Evolutionary conservation across 2,329 filamentous ascomycete genomes (phyloP), one percentile per base, ranked within the genome.

Genomic region (Blastomyces gilchristii): DNA sequence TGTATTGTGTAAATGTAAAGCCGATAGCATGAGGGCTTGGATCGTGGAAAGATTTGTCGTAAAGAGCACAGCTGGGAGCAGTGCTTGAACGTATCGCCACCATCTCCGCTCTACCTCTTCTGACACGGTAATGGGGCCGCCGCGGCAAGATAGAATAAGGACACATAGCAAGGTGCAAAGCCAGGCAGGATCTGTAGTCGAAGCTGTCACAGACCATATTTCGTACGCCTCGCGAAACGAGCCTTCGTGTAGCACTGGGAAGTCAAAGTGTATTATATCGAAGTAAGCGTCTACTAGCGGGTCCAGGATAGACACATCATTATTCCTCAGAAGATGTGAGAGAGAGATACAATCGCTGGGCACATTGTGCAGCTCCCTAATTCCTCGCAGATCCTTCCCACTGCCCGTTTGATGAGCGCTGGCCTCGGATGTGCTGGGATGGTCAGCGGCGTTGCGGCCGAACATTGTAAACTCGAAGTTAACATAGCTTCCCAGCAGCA

Each of bases 1-100:
- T 41, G 53, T 57, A 41, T 57, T 57, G 34, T 57, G 53, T 39
- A 57, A 34, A 41, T 57, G 53, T n/a, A 57, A 57, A 39, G 53
- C 53, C 9, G 53, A 57, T 57, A 57, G 34, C 53, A 57, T 57
- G 31, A 57, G 53, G 1, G 53, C 53, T n/a, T 57, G 53, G 34
- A 57, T 57, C 3, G 53, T 57, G 18, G 53, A 57, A 25, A 57
- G 31, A 25, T 57, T 57, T 22, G 53, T 57, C 11, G 31, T 57
- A 41, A 57, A 57, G 5, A 57, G 11, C 18, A 57, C 53, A 8
- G 53, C 53, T 22, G 53, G 53, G 34, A 57, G 53, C 2, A 57
- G 53, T 11, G 53, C 53, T 57, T 57, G 53, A 12, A 57, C 53
- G 5, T 57, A 57, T 57, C 34, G 53, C 53, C 53, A 57, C 53